phyloP scores from a whole-genome alignment of 306 rosid species.

The Vigna nakashimae region DNA sequence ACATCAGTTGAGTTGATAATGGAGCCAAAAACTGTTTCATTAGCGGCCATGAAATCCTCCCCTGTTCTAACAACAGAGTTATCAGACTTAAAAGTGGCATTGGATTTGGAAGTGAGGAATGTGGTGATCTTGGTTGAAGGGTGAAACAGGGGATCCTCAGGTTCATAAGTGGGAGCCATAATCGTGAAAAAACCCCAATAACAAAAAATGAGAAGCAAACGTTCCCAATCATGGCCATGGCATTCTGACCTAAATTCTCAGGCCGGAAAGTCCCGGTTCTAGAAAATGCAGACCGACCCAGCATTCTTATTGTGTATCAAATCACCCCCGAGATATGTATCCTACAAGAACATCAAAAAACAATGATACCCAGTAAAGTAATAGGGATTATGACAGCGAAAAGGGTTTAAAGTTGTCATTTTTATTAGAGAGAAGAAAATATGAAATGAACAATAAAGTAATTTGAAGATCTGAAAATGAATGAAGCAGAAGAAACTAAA shows the following conservation, averaged over 20 bases:
- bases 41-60: conserved; percentile 92
- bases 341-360: conserved; percentile 45
- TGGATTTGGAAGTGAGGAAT: conserved; percentile 87
- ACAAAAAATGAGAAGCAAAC: conserved; percentile 91
- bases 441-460: conserved; percentile 7
- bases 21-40: conserved; percentile 73
- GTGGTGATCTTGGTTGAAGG: conserved; percentile 92
- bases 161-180: conserved; percentile 95
- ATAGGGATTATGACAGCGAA: conserved; percentile 40
- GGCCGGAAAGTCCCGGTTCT: conserved; percentile 79
- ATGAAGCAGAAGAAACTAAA: conserved; percentile 33
- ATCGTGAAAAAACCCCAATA: conserved; percentile 84
- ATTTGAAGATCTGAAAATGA: conserved; percentile 44
- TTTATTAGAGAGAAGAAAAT: conserved; percentile 25
- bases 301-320: conserved; percentile 39
- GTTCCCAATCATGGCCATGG: conserved; percentile 85
- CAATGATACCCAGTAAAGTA: conserved; percentile 54
- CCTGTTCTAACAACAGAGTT: conserved; percentile 84
- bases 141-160: conserved; percentile 95
- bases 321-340: conserved; percentile 35
- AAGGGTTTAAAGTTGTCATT: conserved; percentile 43
- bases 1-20: conserved; percentile 74
- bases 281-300: conserved; percentile 67
- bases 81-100: conserved; percentile 95
- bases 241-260: conserved; percentile 84